Percentiles rank a stretch among this genome's conserved stretches.
phyloP scores from a whole-genome alignment of 345 rosid species.

The Brassica cretica region DNA sequence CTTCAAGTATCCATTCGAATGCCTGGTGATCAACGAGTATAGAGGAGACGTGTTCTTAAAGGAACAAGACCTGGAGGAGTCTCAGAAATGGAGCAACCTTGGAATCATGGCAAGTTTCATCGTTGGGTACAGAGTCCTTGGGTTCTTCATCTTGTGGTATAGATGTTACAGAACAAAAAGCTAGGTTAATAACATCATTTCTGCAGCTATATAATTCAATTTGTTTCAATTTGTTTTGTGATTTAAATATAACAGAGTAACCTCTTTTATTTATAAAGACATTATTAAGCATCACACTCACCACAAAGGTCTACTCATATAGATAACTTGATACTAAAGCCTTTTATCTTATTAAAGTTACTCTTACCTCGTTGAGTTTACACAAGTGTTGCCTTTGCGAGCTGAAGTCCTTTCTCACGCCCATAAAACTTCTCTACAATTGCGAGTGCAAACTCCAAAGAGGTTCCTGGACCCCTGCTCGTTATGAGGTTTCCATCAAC shows the following conservation, averaged over 20 bases:
- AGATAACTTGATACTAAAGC: conserved; percentile 22
- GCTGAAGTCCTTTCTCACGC: conserved; percentile 65
- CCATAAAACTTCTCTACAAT: conserved; percentile 83
- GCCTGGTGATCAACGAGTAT: conserved; percentile 72
- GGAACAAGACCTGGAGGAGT: conserved; percentile 59
- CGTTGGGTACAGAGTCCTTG: conserved; percentile 70
- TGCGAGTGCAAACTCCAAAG: conserved; percentile 79
- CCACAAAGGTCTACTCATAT: conserved; percentile 13
- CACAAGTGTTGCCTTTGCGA: conserved; percentile 67
- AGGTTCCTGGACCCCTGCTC: conserved; percentile 92
- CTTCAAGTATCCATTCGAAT: conserved; percentile 67
- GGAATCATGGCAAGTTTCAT: conserved; percentile 72
- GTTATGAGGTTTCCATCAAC: conserved; percentile 92
- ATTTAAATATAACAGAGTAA: conserved; percentile 18
- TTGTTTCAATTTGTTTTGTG: conserved; percentile 29
- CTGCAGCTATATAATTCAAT: conserved; percentile 23
- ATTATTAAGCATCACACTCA: conserved; percentile 20
- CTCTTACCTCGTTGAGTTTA: conserved; percentile 24
- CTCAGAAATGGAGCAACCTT: conserved; percentile 77
- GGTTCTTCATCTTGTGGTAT: conserved; percentile 67
- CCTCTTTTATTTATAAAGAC: conserved; percentile 13
- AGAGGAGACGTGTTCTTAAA: conserved; percentile 50
- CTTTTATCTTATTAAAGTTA: conserved; percentile 2
- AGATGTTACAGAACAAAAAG: conserved; percentile 64
- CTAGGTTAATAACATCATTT: conserved; percentile 31